Evolutionary conservation across 2,329 filamentous ascomycete species (phyloP), one percentile per base, ranked within the genome.

Genomic region (Colletotrichum falcatum): DNA sequence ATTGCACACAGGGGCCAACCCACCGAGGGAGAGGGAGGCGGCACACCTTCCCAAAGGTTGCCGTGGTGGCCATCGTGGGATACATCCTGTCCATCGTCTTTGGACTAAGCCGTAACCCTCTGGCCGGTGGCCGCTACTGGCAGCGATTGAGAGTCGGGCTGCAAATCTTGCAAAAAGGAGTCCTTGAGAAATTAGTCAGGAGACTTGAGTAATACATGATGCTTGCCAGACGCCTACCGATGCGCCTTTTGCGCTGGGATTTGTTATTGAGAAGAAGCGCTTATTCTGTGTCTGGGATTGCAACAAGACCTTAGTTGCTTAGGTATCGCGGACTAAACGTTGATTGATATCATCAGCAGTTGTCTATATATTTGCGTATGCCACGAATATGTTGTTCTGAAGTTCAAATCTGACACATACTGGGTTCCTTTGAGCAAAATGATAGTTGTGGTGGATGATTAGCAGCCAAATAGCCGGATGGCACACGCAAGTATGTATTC

Each of bases 41-140:
- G 11, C n/a, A n/a, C n/a, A 42, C 26, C 1, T 53, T 26, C 18
- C 26, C 23, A 6, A 62, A 62, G 3, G 3, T 54, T 28, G 60
- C 35, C 8, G 5, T 44, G 18, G 33, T 16, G 1, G 35, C 48
- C 2, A 2, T 23, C 3, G 12, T 62, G 11, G 60, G 48, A 54
- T 62, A 62, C 26, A 20, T 51, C 7, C 9, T 62, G 18, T 54
- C 33, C 26, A 23, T 62, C n/a, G 1, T 62, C 2, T 62, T 62
- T 3, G 60, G 60, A 20, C 12, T 44, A 2, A 11, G n/a, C 14
- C 46, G 35, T 26, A 62, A 44, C 26, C 60, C 60, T 2, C 1
- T 62, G 26, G 26, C 35, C 28, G 18, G 12, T 4, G 44, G 30
- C 26, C 46, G 48, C 11, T 54, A 23, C 35, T 62, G 60, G 35